Evolutionary conservation across 2,329 filamentous ascomycete species (phyloP).

Genomic region (Sporothrix luriei): DNA sequence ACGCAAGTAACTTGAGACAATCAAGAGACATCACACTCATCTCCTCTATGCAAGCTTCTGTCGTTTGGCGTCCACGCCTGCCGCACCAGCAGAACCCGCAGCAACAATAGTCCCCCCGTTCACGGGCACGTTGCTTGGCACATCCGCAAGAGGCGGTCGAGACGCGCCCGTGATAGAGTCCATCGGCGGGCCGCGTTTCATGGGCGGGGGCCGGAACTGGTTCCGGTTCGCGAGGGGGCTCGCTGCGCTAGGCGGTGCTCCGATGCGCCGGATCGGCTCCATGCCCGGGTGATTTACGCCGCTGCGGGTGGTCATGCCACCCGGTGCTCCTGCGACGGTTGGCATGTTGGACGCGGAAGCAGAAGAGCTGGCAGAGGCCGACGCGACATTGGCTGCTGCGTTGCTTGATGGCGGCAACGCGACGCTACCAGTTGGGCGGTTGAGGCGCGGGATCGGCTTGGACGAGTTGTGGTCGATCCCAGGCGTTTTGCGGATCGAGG

Average conservation of each 20-base stretch:
- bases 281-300: conserved; percentile 56
- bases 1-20: neutral
- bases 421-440: conserved; percentile 47
- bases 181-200: conserved; percentile 53
- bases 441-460: conserved; percentile 65
- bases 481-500: conserved; percentile 85
- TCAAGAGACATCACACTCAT: neutral
- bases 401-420: conserved; percentile 38
- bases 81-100: conserved; percentile 37
- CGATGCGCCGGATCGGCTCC: conserved; percentile 60
- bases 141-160: conserved; percentile 55
- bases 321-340: no score
- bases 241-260: conserved; percentile 56
- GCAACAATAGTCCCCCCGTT: conserved; percentile 35
- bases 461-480: conserved; percentile 81
- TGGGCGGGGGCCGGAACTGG: conserved; percentile 62
- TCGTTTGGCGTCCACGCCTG: conserved; percentile 54
- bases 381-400: conserved; percentile 20
- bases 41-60: conserved; percentile 45
- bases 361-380: neutral
- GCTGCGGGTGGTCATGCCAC: conserved; percentile 21
- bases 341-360: neutral
- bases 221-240: conserved; percentile 62
- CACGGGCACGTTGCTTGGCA: conserved; percentile 50
- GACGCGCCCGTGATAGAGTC: conserved; percentile 36